A percentile compares a stretch with the other conserved stretches of the same genome.
phyloP scores from a whole-genome alignment of 306 rosid species.

The Calophaca sinica region DNA sequence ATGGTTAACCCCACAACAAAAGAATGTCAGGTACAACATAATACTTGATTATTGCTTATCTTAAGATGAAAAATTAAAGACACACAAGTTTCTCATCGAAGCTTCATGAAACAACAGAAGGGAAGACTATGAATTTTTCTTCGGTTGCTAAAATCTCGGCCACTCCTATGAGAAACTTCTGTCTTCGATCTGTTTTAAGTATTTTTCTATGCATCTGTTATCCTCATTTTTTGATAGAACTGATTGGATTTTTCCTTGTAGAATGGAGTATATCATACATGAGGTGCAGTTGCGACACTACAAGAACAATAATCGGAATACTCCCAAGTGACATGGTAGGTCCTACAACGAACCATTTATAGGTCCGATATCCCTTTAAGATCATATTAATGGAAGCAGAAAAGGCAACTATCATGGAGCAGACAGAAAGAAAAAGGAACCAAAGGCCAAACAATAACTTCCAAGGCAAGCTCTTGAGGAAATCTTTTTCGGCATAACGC shows the following conservation, averaged over 20 bases:
- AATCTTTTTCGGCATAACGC: background rate
- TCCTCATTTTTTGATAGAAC: background rate
- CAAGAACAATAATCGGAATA: background rate
- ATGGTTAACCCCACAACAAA: no score
- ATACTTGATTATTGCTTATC: no score
- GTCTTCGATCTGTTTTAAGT: background rate
- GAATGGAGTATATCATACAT: background rate
- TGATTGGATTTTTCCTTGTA: background rate
- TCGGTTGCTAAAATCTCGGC: background rate
- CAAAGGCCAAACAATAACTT: background rate
- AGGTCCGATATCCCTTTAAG: background rate
- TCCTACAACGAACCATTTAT: background rate
- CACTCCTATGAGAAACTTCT: background rate
- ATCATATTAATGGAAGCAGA: background rate
- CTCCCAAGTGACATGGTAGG: background rate
- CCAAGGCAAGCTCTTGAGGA: background rate
- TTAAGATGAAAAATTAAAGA: no score
- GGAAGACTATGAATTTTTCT: background rate
- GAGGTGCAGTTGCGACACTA: background rate
- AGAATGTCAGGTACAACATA: no score
- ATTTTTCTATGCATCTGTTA: background rate
- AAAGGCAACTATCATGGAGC: conserved; percentile 22
- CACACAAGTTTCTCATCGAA: no score
- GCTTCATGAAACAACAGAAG: background rate
- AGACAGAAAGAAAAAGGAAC: conserved; percentile 17